Conservation (phyloP, 768 basidiomycete genomes). For the Lactifluus echinatus region DNA sequence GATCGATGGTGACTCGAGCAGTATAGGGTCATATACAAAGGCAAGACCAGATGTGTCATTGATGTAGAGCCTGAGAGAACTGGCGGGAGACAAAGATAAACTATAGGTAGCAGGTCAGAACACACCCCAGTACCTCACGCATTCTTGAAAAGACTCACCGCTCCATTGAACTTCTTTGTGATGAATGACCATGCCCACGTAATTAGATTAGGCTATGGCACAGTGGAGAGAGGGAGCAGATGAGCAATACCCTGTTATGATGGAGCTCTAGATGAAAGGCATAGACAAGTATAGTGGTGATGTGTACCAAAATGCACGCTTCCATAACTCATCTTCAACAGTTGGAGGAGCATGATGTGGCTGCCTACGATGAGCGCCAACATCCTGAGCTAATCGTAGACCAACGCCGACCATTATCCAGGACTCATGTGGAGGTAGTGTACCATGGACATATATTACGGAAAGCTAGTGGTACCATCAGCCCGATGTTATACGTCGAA, state of each 20-base stretch:
- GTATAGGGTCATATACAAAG: constrained; percentile 48
- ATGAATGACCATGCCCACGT: not conserved
- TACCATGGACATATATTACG: constrained; percentile 33
- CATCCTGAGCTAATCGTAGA: constrained; percentile 64
- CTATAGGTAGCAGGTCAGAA: not conserved
- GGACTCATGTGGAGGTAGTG: constrained; percentile 39
- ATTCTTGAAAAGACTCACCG: not conserved
- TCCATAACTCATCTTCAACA: constrained; percentile 65
- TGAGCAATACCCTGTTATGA: constrained; percentile 37
- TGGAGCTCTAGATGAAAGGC: not conserved
- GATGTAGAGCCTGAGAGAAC: constrained; percentile 34
- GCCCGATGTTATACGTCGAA: not conserved
- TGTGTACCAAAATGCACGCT: constrained; percentile 55
- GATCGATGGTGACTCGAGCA: constrained; percentile 37
- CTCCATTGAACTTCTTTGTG: constrained; percentile 25
- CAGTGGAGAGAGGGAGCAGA: not conserved
- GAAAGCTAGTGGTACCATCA: constrained; percentile 26
- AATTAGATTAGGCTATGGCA: not conserved
- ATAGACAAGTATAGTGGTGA: not conserved
- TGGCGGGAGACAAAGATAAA: constrained; percentile 7
- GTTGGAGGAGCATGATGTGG: constrained; percentile 34
- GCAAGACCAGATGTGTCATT: constrained; percentile 33
- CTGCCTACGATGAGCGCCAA: constrained; percentile 57
- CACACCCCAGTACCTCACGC: not conserved
- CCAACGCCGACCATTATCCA: constrained; percentile 56